Percentiles rank a stretch among this genome's conserved stretches.
phyloP scores from a whole-genome alignment of 1,284 basidiomycete genomes.

The Hymenochaete sp. region DNA sequence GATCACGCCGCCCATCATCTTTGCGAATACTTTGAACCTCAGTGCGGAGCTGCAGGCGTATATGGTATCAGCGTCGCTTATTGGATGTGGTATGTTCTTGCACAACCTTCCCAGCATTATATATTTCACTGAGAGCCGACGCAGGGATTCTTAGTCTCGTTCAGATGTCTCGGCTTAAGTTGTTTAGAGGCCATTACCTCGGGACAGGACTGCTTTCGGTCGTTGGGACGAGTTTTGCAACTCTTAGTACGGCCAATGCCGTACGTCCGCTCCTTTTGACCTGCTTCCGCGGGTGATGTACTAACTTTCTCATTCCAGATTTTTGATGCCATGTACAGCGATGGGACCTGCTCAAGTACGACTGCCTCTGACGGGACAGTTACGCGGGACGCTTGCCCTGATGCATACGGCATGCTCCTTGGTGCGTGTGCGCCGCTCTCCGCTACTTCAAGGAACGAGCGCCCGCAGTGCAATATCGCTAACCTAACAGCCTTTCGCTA shows the following conservation, averaged over 20 bases:
- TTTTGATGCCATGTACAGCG: conserved; percentile 64
- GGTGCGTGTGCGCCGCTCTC: no score
- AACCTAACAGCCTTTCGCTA: conserved; percentile 20
- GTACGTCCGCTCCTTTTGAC: conserved; percentile 30
- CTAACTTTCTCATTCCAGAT: conserved; percentile 30
- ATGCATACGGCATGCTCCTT: conserved; percentile 71
- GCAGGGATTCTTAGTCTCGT: conserved; percentile 64
- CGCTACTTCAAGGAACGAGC: no score
- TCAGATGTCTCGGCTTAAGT: conserved; percentile 60
- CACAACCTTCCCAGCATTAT: conserved; percentile 20
- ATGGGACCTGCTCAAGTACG: conserved; percentile 68
- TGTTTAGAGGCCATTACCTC: conserved; percentile 56
- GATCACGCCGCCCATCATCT: conserved; percentile 74
- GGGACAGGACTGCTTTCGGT: conserved; percentile 77
- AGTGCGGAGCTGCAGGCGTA: conserved; percentile 56
- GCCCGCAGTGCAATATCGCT: no score
- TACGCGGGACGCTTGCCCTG: conserved; percentile 59
- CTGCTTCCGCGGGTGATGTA: conserved; percentile 8
- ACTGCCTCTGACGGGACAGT: conserved; percentile 51
- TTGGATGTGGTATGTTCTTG: conserved; percentile 53
- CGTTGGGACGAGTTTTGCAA: conserved; percentile 82
- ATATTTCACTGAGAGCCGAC: background rate
- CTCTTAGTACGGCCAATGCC: conserved; percentile 64
- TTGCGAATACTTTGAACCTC: conserved; percentile 54
- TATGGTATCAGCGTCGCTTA: conserved; percentile 75